Conservation (phyloP, 345 rosid genomes). For the Hevea brasiliensis region DNA sequence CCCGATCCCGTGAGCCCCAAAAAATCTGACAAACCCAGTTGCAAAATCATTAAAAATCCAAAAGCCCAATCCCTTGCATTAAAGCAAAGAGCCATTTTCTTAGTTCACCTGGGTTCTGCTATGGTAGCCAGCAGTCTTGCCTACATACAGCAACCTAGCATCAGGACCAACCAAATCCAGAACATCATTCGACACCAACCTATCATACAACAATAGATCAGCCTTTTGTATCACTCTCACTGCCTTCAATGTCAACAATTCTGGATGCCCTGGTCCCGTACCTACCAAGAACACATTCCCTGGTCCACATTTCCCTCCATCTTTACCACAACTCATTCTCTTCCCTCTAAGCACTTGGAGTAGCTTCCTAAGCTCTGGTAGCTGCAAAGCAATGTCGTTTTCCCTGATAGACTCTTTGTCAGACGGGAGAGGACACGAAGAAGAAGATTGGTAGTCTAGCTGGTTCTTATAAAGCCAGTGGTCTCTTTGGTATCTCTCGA, state of each 20-base stretch:
- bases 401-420: conserved; percentile 50
- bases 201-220: conserved; percentile 83
- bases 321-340: conserved; percentile 38
- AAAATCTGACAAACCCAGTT: background rate
- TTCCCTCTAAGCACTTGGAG: conserved; percentile 67
- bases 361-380: conserved; percentile 85
- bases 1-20: background rate
- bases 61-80: background rate
- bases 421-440: conserved; percentile 22
- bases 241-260: conserved; percentile 85
- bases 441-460: background rate
- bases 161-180: conserved; percentile 75
- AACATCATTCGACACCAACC: conserved; percentile 91
- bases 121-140: conserved; percentile 97
- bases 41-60: background rate
- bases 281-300: conserved; percentile 91
- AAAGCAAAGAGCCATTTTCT: background rate
- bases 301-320: conserved; percentile 47
- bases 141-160: conserved; percentile 88
- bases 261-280: conserved; percentile 98
- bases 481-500: conserved; percentile 31
- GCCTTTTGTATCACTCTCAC: conserved; percentile 71
- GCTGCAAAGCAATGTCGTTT: conserved; percentile 80
- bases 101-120: conserved; percentile 87
- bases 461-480: conserved; percentile 24